Conservation (phyloP, 176 grass and related monocot genomes). For the Pontederia crassipes region DNA sequence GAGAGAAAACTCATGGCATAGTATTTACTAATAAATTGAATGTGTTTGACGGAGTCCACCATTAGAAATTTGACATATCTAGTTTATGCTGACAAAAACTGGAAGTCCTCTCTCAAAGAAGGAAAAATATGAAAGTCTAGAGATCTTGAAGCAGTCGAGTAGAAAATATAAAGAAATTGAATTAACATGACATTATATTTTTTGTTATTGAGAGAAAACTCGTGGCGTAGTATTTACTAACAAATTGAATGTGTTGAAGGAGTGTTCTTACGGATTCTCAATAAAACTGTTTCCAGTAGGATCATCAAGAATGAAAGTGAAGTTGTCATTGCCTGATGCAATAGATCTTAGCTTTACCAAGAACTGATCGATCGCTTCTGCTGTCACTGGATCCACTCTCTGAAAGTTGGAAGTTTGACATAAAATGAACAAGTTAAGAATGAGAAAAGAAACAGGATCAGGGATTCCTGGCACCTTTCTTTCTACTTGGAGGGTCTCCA, state of each 20-base stretch:
- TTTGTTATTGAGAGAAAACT: too few relatives aligned
- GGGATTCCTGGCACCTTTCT: slow-evolving; percentile 46
- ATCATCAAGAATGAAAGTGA: slow-evolving; percentile 89
- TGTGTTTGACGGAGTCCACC: not conserved
- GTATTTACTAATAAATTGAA: too few relatives aligned
- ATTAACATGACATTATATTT: too few relatives aligned
- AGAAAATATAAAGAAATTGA: too few relatives aligned
- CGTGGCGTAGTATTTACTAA: too few relatives aligned
- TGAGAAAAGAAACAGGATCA: slow-evolving; percentile 3
- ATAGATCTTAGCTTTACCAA: slow-evolving; percentile 69
- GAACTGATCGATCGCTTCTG: slow-evolving; percentile 79
- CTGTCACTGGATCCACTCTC: slow-evolving; percentile 89
- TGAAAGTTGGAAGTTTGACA: slow-evolving; percentile 17
- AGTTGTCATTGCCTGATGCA: slow-evolving; percentile 52
- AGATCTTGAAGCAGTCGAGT: too few relatives aligned
- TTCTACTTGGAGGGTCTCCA: slow-evolving; percentile 76
- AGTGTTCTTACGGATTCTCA: slow-evolving; percentile 70
- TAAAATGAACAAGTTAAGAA: not conserved
- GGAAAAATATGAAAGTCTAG: too few relatives aligned
- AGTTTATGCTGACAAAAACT: too few relatives aligned
- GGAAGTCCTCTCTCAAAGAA: too few relatives aligned
- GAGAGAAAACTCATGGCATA: too few relatives aligned
- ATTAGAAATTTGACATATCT: too few relatives aligned
- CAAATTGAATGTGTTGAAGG: too few relatives aligned
- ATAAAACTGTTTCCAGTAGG: slow-evolving; percentile 91